phyloP scores from a whole-genome alignment of 2,329 filamentous ascomycete genomes.

The Coccinonectria pachysandricola region DNA sequence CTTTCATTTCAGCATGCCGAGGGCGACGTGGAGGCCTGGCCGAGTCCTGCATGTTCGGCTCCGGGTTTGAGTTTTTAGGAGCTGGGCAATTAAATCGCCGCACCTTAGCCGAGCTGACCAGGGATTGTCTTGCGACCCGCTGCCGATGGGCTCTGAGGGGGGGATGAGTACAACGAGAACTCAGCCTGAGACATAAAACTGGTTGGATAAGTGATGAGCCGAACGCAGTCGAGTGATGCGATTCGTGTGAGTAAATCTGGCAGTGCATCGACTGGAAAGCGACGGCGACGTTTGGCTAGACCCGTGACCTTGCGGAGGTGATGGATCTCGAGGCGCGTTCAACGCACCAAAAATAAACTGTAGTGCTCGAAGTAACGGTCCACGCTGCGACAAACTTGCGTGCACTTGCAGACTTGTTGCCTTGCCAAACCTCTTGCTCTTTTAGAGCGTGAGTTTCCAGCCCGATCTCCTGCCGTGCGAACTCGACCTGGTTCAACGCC shows the following conservation, averaged over 20 bases:
- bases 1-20: conserved; percentile 32
- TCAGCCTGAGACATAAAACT: conserved; percentile 3
- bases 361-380: conserved; percentile 2
- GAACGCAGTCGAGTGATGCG: too few relatives aligned
- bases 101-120: conserved; percentile 28
- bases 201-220: too few relatives aligned
- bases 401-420: conserved; percentile 18
- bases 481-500: too few relatives aligned
- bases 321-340: background rate
- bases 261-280: too few relatives aligned
- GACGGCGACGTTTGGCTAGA: too few relatives aligned
- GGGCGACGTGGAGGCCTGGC: conserved; percentile 24
- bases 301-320: too few relatives aligned
- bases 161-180: conserved; percentile 1
- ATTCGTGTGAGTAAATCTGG: too few relatives aligned
- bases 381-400: conserved; percentile 7
- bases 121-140: conserved; percentile 13
- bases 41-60: conserved; percentile 20
- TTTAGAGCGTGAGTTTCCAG: conserved; percentile 2
- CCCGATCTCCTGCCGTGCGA: conserved; percentile 5
- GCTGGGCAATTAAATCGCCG: conserved; percentile 26
- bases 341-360: conserved; percentile 4
- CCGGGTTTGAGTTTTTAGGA: conserved; percentile 29
- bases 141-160: conserved; percentile 11
- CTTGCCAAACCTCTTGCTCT: conserved; percentile 4